Base-by-base conservation (phyloP, 2,329 filamentous ascomycete species). In the Xylariaceae sp. region DNA sequence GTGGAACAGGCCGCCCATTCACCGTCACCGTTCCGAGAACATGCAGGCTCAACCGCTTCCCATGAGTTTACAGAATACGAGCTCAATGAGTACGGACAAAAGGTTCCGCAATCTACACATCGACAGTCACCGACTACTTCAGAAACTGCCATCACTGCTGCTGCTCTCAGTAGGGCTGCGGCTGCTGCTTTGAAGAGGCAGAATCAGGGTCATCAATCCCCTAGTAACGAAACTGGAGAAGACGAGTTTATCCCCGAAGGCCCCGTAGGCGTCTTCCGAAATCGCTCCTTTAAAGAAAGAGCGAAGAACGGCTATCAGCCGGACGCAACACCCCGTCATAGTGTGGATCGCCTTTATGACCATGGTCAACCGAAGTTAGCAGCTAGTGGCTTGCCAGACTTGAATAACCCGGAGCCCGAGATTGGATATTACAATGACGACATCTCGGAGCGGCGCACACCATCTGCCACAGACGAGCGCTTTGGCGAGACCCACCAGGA, bases 381-480 rank as follows among this genome's bases (percentile, higher is more conserved):
- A 36, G 84, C 88, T 39, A 92, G 82, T 70, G 88, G 87, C 43
- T 72, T 93, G 58, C 91, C 91, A 3, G 82, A 88, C 62, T 75
- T 84, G 31, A 76, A 87, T 54, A 81, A 93, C 65, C 88, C 89
- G 4, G 84, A 93, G 78, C 91, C 89, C 0, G 92, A 93, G 69
- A 87, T 90, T 67, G 91, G 89, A 3, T 89, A 91, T 47, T 77
- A 80, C 56, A 79, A 82, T 9, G 74, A 76, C 19, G 56, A 64
- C 16, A 41, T 52, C 14, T 65, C 64, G 6, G 92, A 96, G 60
- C 82, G 91, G 14, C 88, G 86, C 41, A 96, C 92, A 16, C 92
- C 92, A 2, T 96, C 93, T 0, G 82, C 93, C 46, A 86, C 96
- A 36, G 84, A 92, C 63, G 91, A 90, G 16, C 88, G 87, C 1